Evolutionary conservation across 352 stramenopile species (phyloP), one percentile per base, ranked within the genome.

Genomic region (Peronosclerospora sorghi): DNA sequence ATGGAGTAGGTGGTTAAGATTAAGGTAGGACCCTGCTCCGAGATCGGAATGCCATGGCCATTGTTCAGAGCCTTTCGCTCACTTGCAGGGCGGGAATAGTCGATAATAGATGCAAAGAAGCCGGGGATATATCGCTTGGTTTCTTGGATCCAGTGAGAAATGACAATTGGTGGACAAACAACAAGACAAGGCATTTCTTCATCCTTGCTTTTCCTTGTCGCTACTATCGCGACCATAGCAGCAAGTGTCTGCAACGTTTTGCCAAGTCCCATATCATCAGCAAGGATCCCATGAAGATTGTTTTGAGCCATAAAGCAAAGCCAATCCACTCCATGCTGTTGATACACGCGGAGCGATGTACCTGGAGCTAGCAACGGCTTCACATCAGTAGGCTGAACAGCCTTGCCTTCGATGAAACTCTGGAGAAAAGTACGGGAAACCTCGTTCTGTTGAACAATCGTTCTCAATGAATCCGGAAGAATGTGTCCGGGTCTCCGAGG

Each of bases 221-320:
- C 15, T 45, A 37, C 9, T 41, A 46, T 65, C n/a, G 90, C 61
- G 2, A 77, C 91, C 18, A 98, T 80, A 8, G 73, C 71, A 21
- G 89, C 56, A n/a, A 98, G 75, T 26, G 91, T 74, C 59, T 98
- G 91, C 10, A 98, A 51, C 12, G 95, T 99, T 61, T 99, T 98
- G 1, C 86, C 86, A 15, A 96, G 68, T 1, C 86, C 86, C 86
- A 94, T 94, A 43, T 94, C 82, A 53, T 94, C 82, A 24, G 80
- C 78, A 0, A 94, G 58, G 18, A 94, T 70, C 5, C 77, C 80
- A 37, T 86, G 73, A 28, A 94, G 72, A 43, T 65, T 68, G 46
- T 92, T 83, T 4, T 68, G 57, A 1, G 64, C 50, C 45, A 92
- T 56, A 45, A 89, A 92, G 5, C 49, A 52, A 18, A 92, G 49